A percentile compares a stretch with the other conserved stretches of the same genome.
Conservation (phyloP, 176 grass and related monocot genomes). For the Alloteropsis semialata region DNA sequence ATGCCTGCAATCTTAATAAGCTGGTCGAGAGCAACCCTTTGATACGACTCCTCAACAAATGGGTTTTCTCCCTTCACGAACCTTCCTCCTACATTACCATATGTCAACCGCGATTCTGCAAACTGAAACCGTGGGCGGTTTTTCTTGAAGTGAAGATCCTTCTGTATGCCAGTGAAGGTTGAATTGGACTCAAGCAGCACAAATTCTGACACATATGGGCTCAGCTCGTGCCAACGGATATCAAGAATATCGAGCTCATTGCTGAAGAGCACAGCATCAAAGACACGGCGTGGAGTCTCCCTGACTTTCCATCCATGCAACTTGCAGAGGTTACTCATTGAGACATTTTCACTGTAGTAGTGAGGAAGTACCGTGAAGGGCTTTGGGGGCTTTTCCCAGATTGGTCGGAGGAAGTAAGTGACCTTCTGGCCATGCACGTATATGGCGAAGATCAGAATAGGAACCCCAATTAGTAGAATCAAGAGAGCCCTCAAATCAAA, state of each 20-base stretch:
- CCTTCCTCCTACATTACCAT: constrained; percentile 71
- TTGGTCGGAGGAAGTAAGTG: constrained; percentile 80
- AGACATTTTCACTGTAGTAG: constrained; percentile 76
- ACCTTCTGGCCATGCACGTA: constrained; percentile 87
- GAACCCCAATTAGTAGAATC: constrained; percentile 61
- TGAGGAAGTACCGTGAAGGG: constrained; percentile 70
- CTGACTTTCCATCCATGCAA: constrained; percentile 81
- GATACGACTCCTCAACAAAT: constrained; percentile 90
- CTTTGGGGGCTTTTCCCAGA: constrained; percentile 90
- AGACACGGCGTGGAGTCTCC: constrained; percentile 72
- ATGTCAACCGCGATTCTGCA: constrained; percentile 75
- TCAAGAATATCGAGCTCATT: constrained; percentile 87
- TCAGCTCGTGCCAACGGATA: constrained; percentile 86
- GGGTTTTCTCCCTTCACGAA: constrained; percentile 92
- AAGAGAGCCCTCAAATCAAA: constrained; percentile 76
- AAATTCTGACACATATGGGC: constrained; percentile 78
- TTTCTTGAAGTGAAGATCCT: constrained; percentile 71
- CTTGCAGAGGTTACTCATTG: constrained; percentile 74
- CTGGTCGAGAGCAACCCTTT: constrained; percentile 76
- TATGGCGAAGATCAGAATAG: constrained; percentile 55
- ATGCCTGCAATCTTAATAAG: constrained; percentile 78
- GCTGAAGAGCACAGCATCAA: constrained; percentile 83
- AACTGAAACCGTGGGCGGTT: constrained; percentile 57
- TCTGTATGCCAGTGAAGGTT: constrained; percentile 77
- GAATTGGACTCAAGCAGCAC: constrained; percentile 86